phyloP scores from a whole-genome alignment of 768 basidiomycete genomes.

The Trametes maxima region DNA sequence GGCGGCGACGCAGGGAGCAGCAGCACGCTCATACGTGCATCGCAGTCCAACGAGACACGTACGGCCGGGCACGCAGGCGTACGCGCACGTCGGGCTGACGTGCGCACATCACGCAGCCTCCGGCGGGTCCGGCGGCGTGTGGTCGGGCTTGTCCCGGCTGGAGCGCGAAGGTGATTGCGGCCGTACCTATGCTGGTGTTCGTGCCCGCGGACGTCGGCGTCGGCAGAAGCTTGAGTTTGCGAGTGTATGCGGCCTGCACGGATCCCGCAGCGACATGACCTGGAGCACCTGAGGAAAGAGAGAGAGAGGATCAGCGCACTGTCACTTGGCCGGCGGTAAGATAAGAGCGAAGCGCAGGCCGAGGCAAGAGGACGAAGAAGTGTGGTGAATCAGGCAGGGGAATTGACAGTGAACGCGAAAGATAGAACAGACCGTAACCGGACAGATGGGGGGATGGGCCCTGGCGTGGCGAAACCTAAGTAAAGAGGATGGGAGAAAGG shows the following conservation, averaged over 20 bases:
- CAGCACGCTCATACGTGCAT: too few relatives aligned
- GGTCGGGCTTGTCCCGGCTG: neutral
- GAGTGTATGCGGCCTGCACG: neutral
- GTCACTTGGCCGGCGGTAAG: conserved; percentile 8
- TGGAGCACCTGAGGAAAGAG: neutral
- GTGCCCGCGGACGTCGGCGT: neutral
- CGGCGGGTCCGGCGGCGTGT: neutral
- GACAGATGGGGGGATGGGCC: too few relatives aligned
- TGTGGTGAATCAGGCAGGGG: neutral
- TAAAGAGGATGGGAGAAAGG: too few relatives aligned
- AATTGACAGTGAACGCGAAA: too few relatives aligned
- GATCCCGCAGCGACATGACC: neutral
- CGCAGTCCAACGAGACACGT: too few relatives aligned
- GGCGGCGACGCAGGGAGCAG: too few relatives aligned
- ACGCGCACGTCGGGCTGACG: too few relatives aligned
- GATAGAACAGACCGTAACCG: too few relatives aligned
- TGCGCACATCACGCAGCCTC: too few relatives aligned
- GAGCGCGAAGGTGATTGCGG: neutral
- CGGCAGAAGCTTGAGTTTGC: conserved; percentile 1
- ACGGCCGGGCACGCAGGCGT: too few relatives aligned
- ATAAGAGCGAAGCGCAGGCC: neutral
- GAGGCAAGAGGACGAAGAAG: neutral
- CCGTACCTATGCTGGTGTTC: neutral
- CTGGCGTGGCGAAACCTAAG: too few relatives aligned
- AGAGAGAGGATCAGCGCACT: conserved; percentile 2